Evolutionary conservation across 2,329 filamentous ascomycete species (phyloP), one percentile per base, ranked within the genome.

Genomic region (Colletotrichum paranaense): DNA sequence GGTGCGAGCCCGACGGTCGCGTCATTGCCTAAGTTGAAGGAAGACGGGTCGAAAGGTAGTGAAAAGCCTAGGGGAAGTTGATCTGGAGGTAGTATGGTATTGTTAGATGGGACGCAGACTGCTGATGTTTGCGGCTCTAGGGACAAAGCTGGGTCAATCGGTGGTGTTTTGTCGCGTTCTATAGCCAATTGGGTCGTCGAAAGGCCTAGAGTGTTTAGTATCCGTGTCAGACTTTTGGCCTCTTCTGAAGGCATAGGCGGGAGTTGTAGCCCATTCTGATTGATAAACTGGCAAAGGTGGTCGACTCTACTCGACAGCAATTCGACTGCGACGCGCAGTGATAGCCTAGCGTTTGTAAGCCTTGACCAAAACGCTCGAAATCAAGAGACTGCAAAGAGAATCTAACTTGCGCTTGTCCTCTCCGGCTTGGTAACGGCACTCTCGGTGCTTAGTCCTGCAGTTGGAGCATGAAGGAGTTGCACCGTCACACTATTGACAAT

Each of bases 261-360:
- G 2, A 81, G 80, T 35, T 82, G 78, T 3, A 85, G 76, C 4
- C 82, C 82, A 75, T 83, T 78, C 22, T 84, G 81, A 57, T 80
- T 74, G n/a, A 85, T 85, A 35, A 84, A 85, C 28, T 82, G 80
- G 69, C 76, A 79, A 22, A 83, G 76, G 42, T 67, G 68, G 16
- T 67, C 32, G 30, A 71, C 68, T 35, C 68, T 71, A 35, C 57
- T 28, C 2, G 68, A 67, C 0, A 71, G 57, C 46, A 71, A 24
- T 19, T 71, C 68, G n/a, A 71, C 63, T 14, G 68, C 68, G 19
- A 71, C 68, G 32, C 68, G 68, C 4, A 71, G 57, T 12, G 68
- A 71, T 2, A 71, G 63, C 24, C 68, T 71, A 30, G 8, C 16
- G 24, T n/a, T 24, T 11, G 14, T 59, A 14, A 56, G 53, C 46